These are phyloP conservation scores for Circinella umbellata DNA, from an alignment of 371 early-diverging fungal genomes.

Conservation along the genomic window DNA sequence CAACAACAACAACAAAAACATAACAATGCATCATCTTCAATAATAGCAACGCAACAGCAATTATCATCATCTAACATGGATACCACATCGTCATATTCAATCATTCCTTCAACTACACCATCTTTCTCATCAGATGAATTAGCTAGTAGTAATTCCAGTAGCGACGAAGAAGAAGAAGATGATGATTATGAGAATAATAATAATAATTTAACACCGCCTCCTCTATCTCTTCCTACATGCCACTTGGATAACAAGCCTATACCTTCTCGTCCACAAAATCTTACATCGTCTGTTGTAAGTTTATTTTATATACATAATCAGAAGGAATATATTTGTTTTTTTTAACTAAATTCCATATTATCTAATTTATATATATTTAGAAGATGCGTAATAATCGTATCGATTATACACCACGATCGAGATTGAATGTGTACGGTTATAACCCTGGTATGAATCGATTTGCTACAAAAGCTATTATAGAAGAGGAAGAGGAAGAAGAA, in stretches of 20 bases:
- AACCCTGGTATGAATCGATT: constrained; percentile 45
- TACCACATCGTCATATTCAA: constrained; percentile 24
- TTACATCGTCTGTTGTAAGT: not conserved
- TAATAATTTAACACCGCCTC: constrained; percentile 8
- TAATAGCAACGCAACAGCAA: not conserved
- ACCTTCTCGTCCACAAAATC: not conserved
- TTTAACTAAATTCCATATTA: constrained; percentile 6
- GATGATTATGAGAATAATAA: constrained; percentile 11
- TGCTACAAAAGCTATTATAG: constrained; percentile 61
- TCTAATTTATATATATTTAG: constrained; percentile 1
- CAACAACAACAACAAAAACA: not conserved
- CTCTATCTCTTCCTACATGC: constrained; percentile 1
- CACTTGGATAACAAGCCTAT: not conserved
- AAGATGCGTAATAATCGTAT: not conserved
- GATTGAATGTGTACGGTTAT: constrained; percentile 42
- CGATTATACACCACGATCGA: constrained; percentile 43
- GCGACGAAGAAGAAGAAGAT: constrained; percentile 2
- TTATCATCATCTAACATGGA: not conserved
- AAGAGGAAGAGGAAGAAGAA: constrained; percentile 81
- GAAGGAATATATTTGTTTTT: not conserved
- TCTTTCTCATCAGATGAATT: constrained; percentile 6
- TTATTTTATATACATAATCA: not conserved
- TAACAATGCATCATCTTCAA: constrained; percentile 18
- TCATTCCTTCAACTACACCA: not conserved
- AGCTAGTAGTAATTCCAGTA: not conserved